Base-by-base conservation (phyloP, 768 basidiomycete genomes). In the Lactarius hengduanensis region DNA sequence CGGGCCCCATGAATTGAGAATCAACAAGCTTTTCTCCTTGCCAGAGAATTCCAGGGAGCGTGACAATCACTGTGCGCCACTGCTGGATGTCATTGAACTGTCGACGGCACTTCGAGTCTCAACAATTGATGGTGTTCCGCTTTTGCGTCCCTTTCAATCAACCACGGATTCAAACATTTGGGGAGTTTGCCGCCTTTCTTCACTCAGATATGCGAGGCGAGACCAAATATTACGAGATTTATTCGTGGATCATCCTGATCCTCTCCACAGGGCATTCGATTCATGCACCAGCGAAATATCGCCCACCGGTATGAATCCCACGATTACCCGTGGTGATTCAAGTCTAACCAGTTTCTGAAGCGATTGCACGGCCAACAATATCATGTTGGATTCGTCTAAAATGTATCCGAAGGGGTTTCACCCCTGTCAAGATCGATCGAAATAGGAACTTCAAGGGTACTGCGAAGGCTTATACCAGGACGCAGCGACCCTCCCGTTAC, bases 161-260 rank as follows among this genome's bases (percentile, higher is more conserved):
- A 16, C 79, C 78, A 0, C 70, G 53, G 0, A 77, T 80, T 40
- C 65, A 73, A 34, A 79, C 77, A 0, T 58, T 78, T 8, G 78
- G 79, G 0, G 80, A 80, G 69, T 74, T 71, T 2, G 57, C 80
- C 0, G 75, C 74, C 74, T 7, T 78, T 74, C 53, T 69, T 77
- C 30, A 56, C 69, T 0, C 78, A 80, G 57, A 38, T 78, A 2
- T 72, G 80, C 30, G 76, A 80, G 72, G 80, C 76, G 30, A 4
- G 58, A 40, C 30, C 28, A 30, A 16, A 22, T n/a, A 16, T 22
- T 34, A 34, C 6, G 1, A n/a, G 2, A 15, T 20, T 16, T 11
- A 9, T 40, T 18, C 20, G 9, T 2, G 18, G 1, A 30, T 54
- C 22, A n/a, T 22, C 16, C 22, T 32, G 7, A 41, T 28, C 20